Evolutionary conservation across 257 asterid genomes (phyloP).

Genomic region (Nicotiana sylvestris): DNA sequence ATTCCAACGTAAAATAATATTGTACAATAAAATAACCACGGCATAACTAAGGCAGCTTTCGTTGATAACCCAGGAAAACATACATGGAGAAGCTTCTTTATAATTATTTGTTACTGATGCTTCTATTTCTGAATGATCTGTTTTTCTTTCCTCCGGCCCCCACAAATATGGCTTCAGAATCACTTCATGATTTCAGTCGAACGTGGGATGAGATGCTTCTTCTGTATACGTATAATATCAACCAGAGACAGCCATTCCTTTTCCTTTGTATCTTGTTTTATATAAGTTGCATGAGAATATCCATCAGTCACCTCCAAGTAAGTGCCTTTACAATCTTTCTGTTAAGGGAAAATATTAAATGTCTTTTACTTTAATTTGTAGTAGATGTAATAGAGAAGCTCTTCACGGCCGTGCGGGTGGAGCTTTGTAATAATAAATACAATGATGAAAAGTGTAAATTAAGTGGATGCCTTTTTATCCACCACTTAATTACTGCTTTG

Average conservation of each 20-base stretch:
- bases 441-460: constrained; percentile 16
- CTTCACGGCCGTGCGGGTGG: constrained; percentile 16
- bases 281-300: neutral
- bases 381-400: neutral
- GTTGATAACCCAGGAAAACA: neutral
- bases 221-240: constrained; percentile 1
- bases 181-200: constrained; percentile 11
- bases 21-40: too few relatives aligned
- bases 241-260: neutral
- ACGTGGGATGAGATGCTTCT: constrained; percentile 12
- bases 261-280: neutral
- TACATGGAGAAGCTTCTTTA: neutral
- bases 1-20: too few relatives aligned
- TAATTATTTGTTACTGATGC: neutral
- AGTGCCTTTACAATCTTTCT: neutral
- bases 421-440: constrained; percentile 9
- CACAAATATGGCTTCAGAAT: neutral
- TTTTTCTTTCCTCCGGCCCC: neutral
- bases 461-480: neutral
- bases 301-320: constrained; percentile 10
- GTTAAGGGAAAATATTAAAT: neutral
- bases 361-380: neutral
- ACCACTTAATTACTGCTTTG: constrained; percentile 10
- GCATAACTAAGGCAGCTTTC: too few relatives aligned
- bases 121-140: neutral